Base-by-base conservation (phyloP, 2,329 filamentous ascomycete species). In the Conoideocrella luteorostrata region DNA sequence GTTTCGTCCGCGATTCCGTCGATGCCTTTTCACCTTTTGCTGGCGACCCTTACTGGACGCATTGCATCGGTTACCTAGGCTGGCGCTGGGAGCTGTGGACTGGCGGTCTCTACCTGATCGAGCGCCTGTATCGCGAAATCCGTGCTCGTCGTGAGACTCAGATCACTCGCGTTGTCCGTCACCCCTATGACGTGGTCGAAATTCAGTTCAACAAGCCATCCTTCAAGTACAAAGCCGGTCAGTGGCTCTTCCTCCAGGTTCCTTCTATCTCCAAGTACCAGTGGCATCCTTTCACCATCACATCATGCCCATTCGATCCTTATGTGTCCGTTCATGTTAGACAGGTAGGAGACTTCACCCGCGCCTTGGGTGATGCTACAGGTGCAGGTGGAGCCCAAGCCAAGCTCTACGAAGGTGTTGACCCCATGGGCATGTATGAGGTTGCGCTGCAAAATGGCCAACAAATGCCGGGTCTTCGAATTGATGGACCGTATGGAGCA, bases 251-350 rank as follows among this genome's bases (percentile, higher is more conserved):
- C 73, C 75, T 98, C 47, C 91, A 97, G 64, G 83, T 95, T 20
- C 93, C 93, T 0, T 84, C 86, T 6, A 80, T 98, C 43, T 95
- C 88, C 51, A 79, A 75, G 56, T 83, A 88, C 60, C 89, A 98
- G 70, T 98, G 93, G 93, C 93, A 98, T 67, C 93, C 93, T 1
- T 98, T 97, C 63, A 98, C 93, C 59, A 97, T 98, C 65, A 98
- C 93, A 3, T 97, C 93, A 9, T 98, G 93, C 67, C 93, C 93
- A 5, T 93, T 88, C 59, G 93, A 98, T 57, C 86, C 88, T 1
- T 97, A 97, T 60, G 81, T 97, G 52, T 95, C 88, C 30, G 78
- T 98, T 23, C 93, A 98, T 65, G 83, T 98, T 46, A 86, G 93
- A 39, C 93, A 97, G 69, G 91, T 97, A 6, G 93, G 93, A 53